Evolutionary conservation across 2,329 filamentous ascomycete genomes (phyloP).

Genomic region (Drechslerella coelobrocha): DNA sequence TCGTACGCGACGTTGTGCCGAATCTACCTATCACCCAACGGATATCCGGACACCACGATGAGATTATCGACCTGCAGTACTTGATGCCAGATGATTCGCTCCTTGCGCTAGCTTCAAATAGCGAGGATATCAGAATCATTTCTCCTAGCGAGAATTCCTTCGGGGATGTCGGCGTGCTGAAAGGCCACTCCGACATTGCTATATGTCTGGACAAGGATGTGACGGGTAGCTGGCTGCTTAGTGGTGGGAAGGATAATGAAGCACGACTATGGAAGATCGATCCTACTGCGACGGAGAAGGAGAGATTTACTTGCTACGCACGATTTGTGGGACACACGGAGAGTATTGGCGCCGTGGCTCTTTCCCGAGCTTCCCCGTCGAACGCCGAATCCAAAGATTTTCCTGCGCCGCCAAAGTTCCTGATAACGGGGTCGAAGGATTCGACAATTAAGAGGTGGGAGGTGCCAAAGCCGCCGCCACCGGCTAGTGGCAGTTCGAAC

Average conservation of each 20-base stretch:
- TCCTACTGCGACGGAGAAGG: constrained; percentile 62
- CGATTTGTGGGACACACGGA: constrained; percentile 91
- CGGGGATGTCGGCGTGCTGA: constrained; percentile 83
- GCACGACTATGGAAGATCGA: constrained; percentile 90
- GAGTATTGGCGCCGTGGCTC: constrained; percentile 85
- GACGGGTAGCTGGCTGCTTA: constrained; percentile 96
- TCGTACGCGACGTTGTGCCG: constrained; percentile 72
- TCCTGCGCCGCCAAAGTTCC: constrained; percentile 78
- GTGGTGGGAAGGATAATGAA: constrained; percentile 95
- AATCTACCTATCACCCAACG: constrained; percentile 71
- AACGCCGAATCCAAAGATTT: constrained; percentile 72
- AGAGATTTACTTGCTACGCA: constrained; percentile 79
- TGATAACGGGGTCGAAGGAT: constrained; percentile 93
- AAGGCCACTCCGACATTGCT: constrained; percentile 93
- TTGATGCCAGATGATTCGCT: constrained; percentile 79
- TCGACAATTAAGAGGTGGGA: constrained; percentile 96
- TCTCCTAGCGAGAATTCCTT: constrained; percentile 70
- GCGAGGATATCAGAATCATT: constrained; percentile 87
- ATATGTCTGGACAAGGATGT: constrained; percentile 94
- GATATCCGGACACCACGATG: constrained; percentile 95
- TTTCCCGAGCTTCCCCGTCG: constrained; percentile 74
- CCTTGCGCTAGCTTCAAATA: constrained; percentile 90
- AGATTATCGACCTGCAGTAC: constrained; percentile 93
- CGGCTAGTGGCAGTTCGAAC: constrained; percentile 8
- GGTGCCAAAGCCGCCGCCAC: constrained; percentile 65